These are phyloP conservation scores for Solanum pimpinellifolium DNA, from an alignment of 257 asterid species.

Conservation along the genomic window DNA sequence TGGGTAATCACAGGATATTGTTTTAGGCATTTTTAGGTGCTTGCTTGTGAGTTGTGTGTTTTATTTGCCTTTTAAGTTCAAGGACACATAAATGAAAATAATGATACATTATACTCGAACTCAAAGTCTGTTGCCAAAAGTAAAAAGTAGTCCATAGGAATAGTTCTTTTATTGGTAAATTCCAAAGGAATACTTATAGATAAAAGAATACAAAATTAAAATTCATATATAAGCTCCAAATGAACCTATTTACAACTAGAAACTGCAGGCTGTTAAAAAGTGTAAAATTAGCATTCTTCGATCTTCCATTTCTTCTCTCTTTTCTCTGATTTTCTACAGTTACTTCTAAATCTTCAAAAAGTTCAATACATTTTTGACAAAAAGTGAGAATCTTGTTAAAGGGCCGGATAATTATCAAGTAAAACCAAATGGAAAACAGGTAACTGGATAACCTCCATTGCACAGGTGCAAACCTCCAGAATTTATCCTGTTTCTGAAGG, in stretches of 20 bases:
- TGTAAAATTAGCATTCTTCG: not conserved
- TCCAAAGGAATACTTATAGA: not conserved
- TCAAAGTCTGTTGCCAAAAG: not conserved
- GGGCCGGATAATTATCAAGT: not conserved
- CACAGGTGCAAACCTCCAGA: slow-evolving; percentile 63
- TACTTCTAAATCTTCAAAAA: not conserved
- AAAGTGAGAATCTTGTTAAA: not conserved
- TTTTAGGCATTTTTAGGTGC: not conserved
- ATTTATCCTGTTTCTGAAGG: slow-evolving; percentile 32
- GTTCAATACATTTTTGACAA: not conserved
- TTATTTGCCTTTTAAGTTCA: not conserved
- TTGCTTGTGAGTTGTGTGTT: not conserved
- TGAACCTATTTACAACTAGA: not conserved
- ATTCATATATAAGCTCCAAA: not conserved
- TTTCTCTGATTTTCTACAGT: not conserved
- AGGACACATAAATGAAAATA: not conserved
- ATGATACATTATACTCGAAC: not conserved
- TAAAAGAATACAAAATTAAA: not conserved
- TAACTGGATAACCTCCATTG: slow-evolving; percentile 25
- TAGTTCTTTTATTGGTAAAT: not conserved
- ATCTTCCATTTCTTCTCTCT: not conserved
- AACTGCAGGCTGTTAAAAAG: not conserved
- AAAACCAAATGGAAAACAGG: slow-evolving; percentile 37
- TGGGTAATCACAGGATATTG: not conserved
- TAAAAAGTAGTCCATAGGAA: not conserved